Evolutionary conservation across 2,329 filamentous ascomycete species (phyloP).

Genomic region (Massarina eburnea): DNA sequence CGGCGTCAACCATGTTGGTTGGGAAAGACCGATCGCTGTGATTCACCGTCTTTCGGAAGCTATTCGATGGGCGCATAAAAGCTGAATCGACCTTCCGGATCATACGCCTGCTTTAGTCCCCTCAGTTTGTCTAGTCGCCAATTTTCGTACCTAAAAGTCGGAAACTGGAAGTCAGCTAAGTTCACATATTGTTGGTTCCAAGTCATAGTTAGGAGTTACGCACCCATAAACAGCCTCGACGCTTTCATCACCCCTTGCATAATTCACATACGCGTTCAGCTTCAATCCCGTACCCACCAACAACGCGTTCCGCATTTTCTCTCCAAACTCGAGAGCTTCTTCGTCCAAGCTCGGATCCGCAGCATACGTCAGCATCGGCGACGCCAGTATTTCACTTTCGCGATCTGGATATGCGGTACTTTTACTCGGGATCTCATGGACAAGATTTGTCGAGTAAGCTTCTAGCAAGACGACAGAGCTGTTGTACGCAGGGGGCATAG

Average conservation of each 20-base stretch:
- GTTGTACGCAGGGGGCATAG: conserved; percentile 8
- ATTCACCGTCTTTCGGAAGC: no score
- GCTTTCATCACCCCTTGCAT: conserved; percentile 16
- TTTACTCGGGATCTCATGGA: neutral
- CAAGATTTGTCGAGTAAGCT: conserved; percentile 4
- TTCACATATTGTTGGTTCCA: no score
- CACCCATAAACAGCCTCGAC: conserved; percentile 25
- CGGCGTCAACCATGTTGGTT: no score
- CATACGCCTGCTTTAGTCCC: conserved; percentile 36
- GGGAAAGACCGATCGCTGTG: no score
- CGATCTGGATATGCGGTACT: conserved; percentile 3
- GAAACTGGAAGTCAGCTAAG: no score
- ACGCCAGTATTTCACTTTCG: conserved; percentile 3
- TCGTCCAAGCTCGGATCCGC: conserved; percentile 5
- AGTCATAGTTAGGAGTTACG: no score
- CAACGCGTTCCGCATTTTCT: conserved; percentile 3
- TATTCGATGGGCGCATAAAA: conserved; percentile 30
- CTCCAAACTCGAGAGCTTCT: neutral
- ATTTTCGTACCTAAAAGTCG: no score
- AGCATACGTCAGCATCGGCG: conserved; percentile 4
- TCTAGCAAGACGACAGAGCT: conserved; percentile 12
- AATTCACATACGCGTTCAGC: conserved; percentile 24
- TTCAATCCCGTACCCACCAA: conserved; percentile 1
- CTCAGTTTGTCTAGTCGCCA: conserved; percentile 32
- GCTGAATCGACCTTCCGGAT: conserved; percentile 33